Evolutionary conservation across 2,329 filamentous ascomycete species (phyloP).

Genomic region (Colletotrichum sp.): DNA sequence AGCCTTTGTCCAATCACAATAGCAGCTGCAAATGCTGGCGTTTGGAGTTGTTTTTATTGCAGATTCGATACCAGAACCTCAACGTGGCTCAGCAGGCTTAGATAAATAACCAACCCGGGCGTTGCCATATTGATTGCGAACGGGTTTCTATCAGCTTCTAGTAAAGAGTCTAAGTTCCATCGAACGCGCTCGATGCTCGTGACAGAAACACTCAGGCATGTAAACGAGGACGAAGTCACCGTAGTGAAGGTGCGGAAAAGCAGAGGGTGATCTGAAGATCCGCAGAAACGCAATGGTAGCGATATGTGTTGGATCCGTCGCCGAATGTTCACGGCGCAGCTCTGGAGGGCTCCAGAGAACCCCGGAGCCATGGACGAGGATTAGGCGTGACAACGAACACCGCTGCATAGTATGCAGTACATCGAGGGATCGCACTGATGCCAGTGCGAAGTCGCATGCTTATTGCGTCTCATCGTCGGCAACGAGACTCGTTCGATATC

Average conservation of each 20-base stretch:
- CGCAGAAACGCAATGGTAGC: neutral
- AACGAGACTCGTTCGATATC: neutral
- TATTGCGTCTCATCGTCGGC: neutral
- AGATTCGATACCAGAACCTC: slow-evolving; percentile 4
- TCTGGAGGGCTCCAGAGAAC: neutral
- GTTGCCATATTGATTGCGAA: neutral
- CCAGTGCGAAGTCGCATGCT: neutral
- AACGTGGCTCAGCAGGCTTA: neutral
- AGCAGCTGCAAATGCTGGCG: neutral
- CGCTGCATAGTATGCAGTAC: neutral
- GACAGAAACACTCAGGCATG: neutral
- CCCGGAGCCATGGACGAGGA: neutral
- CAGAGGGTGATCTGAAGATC: neutral
- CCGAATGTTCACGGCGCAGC: neutral
- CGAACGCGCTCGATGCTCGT: neutral
- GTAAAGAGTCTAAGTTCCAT: neutral
- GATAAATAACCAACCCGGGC: neutral
- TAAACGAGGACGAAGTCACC: neutral
- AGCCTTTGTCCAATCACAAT: neutral
- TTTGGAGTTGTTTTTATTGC: neutral
- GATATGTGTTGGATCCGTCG: neutral
- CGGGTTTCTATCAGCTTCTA: neutral
- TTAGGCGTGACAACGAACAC: neutral
- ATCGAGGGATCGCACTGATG: neutral
- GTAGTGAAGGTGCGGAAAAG: neutral